Base-by-base conservation (phyloP, 345 rosid species). In the Salix viminalis region DNA sequence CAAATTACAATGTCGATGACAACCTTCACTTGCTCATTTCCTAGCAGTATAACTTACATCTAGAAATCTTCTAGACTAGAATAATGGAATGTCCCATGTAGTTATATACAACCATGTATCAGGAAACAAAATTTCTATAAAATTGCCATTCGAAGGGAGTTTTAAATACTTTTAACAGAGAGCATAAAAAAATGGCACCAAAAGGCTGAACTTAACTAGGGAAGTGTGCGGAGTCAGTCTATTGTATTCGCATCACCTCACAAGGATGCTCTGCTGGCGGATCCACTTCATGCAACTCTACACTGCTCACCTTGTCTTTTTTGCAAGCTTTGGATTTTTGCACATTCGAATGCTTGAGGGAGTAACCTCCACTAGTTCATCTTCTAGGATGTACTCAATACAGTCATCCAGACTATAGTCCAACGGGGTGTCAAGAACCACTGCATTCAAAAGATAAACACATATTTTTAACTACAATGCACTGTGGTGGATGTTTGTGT, bases 331-430 rank as follows among this genome's bases (percentile, higher is more conserved):
- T 4, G 94, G 96, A 81, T 90, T 91, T 85, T 96, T 93, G 89
- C 96, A 92, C 96, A 90, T 93, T 70, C 98, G 75, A 84, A 96
- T 86, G 79, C 93, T 87, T 2, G 6, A 69, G n/a, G 98, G 96
- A 19, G 98, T 93, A n/a, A 92, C 94, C 88, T 93, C 99, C 83
- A 96, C 99, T 70, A 96, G 81, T 67, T 96, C 99, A 79, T 96
- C 99, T 84, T 96, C 99, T 85, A 90, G 94, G 79, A 96, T 93
- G 79, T 96, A 93, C 81, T 96, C 98, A 4, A 96, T 96, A 90
- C 94, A 96, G 83, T 93, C 99, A 8, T 95, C 97, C 46, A 93
- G 86, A 86, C 98, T 93, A 80, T 93, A 96, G n/a, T 85, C 89
- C 88, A 91, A 77, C 7, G 96, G 89, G 18, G 96, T 90, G 79